Base-by-base conservation (phyloP, 129 eudicot species). In the Oenanthe sinensis region DNA sequence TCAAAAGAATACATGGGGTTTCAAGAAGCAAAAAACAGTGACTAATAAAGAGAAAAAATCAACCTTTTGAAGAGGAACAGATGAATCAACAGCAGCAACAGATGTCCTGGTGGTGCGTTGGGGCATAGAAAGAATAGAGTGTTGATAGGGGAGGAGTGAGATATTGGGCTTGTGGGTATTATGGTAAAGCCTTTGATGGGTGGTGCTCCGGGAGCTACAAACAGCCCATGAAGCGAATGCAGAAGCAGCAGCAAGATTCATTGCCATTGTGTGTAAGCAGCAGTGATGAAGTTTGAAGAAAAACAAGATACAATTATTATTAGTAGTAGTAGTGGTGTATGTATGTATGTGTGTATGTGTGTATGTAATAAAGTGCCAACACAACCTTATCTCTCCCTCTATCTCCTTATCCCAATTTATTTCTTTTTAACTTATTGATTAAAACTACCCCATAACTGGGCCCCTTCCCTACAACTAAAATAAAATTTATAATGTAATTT, bases 41-140 rank as follows among this genome's bases (percentile, higher is more conserved):
- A 67, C 22, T 67, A 26, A 2, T 11, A 6, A 13, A 17, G 26
- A 2, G 8, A 39, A 8, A 40, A n/a, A 19, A n/a, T 9, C 5
- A 40, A 92, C 96, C 96, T 90, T 87, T 79, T 82, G 81, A 15
- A 89, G 48, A 44, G 89, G 86, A 54, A 76, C 88, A 37, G 96
- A 82, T 58, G 97, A 86, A 71, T 88, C 84, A 54, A 84, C 85
- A 49, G 93, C 90, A 48, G 97, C 81, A 28, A 90, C 93, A 45
- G 93, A 77, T 69, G 88, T 88, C 84, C 79, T 81, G 67, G 88
- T 55, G 37, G 81, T 79, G 76, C 24, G 75, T 33, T 68, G 73
- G 73, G 43, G 73, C 42, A 30, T 3, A 36, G 74, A 71, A 44
- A 80, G 81, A 67, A 68, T 58, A 71, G 52, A 79, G 88, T 81